Base-by-base conservation (phyloP, 1,139 yeast genomes). In the Lodderomyces metapsilosis region DNA sequence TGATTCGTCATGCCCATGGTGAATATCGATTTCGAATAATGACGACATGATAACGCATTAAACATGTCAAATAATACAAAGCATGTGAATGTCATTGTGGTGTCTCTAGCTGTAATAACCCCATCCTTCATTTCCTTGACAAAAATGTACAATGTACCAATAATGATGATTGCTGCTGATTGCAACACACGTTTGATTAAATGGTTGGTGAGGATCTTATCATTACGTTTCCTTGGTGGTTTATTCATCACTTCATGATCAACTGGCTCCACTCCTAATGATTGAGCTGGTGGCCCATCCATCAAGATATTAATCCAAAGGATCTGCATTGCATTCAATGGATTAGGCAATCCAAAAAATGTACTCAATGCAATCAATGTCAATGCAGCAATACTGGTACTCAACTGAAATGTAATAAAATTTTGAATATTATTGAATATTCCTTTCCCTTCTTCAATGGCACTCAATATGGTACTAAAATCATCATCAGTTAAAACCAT, bases 211-310 rank as follows among this genome's bases (percentile, higher is more conserved):
- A 92, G 69, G 42, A 92, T 92, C 52, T 82, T 83, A 50, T 89
- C 97, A 43, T 77, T 74, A 59, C 97, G 81, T 43, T 81, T 76
- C 63, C 98, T 80, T 42, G 98, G 98, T 12, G 98, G 98, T 57
- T 86, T 86, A 48, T 76, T 79, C 98, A 92, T 91, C 32, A 92
- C 95, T 58, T 84, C 95, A 48, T 86, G 88, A 58, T 91, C 98
- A 18, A 91, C 98, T 1, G 97, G 95, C 65, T 92, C 98, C 24
- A 92, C 98, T 42, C 98, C 98, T 39, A 92, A 73, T 0, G 96
- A 87, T 64, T 92, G 98, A 0, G 98, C 98, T 3, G 98, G 98
- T 7, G 98, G 98, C 0, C 98, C 98, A 66, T 92, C 98, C 98
- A 92, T 92, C 49, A 92, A 75, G 45, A 92, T 92, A 60, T 92